These are phyloP conservation scores for Mycena metata DNA, from an alignment of 768 basidiomycete species.

Conservation along the genomic window DNA sequence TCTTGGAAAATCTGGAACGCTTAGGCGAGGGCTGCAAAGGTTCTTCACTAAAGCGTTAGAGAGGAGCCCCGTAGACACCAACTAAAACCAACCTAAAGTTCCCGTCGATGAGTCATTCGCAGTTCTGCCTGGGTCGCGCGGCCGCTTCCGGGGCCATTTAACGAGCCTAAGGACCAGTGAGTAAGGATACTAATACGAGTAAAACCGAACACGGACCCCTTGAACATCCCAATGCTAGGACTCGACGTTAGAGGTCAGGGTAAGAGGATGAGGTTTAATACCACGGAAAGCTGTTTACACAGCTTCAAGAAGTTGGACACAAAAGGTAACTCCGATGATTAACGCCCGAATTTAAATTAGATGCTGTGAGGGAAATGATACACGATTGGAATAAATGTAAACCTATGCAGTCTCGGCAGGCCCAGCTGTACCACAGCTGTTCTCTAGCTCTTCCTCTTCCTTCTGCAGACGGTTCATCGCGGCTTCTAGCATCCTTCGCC, in stretches of 20 bases:
- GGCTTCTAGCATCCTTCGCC: constrained; percentile 69
- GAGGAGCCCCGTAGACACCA: not conserved
- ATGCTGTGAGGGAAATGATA: constrained; percentile 14
- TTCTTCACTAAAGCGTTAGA: not conserved
- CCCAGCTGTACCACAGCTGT: constrained; percentile 72
- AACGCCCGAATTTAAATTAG: not conserved
- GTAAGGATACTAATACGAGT: not conserved
- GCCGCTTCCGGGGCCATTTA: constrained; percentile 6
- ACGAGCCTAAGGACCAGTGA: not conserved
- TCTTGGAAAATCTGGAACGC: not conserved
- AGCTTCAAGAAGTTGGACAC: not conserved
- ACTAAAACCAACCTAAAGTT: not conserved
- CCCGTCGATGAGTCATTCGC: not conserved
- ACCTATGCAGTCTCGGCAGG: constrained; percentile 21
- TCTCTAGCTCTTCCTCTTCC: constrained; percentile 81
- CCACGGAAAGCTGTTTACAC: not conserved
- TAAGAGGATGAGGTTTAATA: not conserved
- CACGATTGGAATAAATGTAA: not conserved
- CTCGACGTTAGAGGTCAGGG: not conserved
- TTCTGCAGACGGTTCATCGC: constrained; percentile 69
- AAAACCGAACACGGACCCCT: not conserved
- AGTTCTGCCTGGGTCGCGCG: constrained; percentile 1
- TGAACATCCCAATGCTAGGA: not conserved
- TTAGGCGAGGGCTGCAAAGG: not conserved
- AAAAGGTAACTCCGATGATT: constrained; percentile 7